Evolutionary conservation across 2,329 filamentous ascomycete species (phyloP).

Genomic region (Ceratocystis cubensis): DNA sequence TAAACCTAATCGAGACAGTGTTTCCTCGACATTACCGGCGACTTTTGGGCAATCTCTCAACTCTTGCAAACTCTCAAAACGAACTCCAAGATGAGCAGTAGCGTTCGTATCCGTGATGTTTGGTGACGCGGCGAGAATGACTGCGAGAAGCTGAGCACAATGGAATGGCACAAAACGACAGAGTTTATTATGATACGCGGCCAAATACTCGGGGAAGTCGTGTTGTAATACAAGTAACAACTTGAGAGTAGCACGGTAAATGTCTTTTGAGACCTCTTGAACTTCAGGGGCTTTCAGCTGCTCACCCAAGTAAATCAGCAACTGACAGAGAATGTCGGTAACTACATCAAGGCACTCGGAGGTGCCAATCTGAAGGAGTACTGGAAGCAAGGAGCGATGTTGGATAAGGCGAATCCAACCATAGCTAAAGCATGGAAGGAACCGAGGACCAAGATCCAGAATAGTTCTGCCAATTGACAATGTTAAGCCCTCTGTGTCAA

Average conservation of each 20-base stretch:
- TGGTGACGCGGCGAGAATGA: conserved; percentile 72
- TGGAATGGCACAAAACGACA: conserved; percentile 71
- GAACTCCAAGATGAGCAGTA: conserved; percentile 59
- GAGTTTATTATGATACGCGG: conserved; percentile 72
- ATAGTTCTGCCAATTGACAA: conserved; percentile 42
- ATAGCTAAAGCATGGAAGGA: conserved; percentile 73
- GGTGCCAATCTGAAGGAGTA: conserved; percentile 45
- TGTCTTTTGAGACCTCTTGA: conserved; percentile 58
- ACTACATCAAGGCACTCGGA: conserved; percentile 44
- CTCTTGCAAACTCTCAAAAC: conserved; percentile 65
- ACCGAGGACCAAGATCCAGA: conserved; percentile 58
- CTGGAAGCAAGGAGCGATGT: conserved; percentile 74
- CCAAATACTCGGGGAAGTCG: conserved; percentile 87
- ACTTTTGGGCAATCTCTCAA: conserved; percentile 55
- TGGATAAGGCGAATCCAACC: conserved; percentile 72
- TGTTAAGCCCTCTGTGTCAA: conserved; percentile 13
- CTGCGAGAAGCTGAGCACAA: conserved; percentile 76
- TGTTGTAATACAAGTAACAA: conserved; percentile 78
- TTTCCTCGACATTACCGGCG: conserved; percentile 48
- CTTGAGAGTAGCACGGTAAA: conserved; percentile 74
- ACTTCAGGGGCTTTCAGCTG: conserved; percentile 63
- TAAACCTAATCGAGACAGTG: conserved; percentile 42
- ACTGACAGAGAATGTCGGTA: conserved; percentile 70
- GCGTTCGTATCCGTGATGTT: conserved; percentile 63
- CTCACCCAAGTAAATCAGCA: conserved; percentile 64